Evolutionary conservation across 495 filamentous ascomycete species (phyloP).

Genomic region (Elasticomyces elasticus): DNA sequence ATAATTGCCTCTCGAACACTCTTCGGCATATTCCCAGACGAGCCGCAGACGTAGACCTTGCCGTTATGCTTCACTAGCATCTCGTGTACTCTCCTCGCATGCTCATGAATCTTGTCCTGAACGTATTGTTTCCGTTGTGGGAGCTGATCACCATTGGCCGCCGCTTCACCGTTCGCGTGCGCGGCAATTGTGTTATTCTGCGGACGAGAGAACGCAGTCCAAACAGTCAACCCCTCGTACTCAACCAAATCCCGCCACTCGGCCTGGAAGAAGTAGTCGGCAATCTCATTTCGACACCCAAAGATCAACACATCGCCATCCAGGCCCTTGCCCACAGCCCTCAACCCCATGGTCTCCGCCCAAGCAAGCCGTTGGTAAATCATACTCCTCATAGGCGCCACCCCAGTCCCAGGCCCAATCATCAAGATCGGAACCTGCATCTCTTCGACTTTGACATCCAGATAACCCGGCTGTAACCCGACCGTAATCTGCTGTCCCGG

Average conservation of each 20-base stretch:
- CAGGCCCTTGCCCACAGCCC: constrained; percentile 18
- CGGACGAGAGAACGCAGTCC: constrained; percentile 79
- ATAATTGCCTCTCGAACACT: constrained; percentile 75
- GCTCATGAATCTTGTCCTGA: constrained; percentile 65
- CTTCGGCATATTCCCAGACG: constrained; percentile 63
- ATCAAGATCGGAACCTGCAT: constrained; percentile 56
- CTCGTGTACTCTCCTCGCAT: constrained; percentile 47
- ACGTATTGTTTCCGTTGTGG: constrained; percentile 73
- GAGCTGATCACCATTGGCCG: too few relatives aligned
- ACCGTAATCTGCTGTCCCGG: constrained; percentile 49
- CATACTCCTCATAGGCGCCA: constrained; percentile 78
- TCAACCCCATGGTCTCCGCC: constrained; percentile 26
- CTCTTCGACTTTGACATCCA: constrained; percentile 39
- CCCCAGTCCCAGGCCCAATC: constrained; percentile 80
- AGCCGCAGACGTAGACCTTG: constrained; percentile 72
- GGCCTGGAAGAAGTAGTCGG: constrained; percentile 69
- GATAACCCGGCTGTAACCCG: constrained; percentile 46
- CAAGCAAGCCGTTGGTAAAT: constrained; percentile 53
- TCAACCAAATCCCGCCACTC: constrained; percentile 53
- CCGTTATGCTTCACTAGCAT: constrained; percentile 46
- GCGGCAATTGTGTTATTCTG: too few relatives aligned
- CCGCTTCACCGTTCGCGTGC: too few relatives aligned
- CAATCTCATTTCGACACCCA: constrained; percentile 59
- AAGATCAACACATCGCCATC: constrained; percentile 52
- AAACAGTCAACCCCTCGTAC: constrained; percentile 42